Evolutionary conservation across 2,329 filamentous ascomycete genomes (phyloP).

Genomic region (Clarireedia hainanense): DNA sequence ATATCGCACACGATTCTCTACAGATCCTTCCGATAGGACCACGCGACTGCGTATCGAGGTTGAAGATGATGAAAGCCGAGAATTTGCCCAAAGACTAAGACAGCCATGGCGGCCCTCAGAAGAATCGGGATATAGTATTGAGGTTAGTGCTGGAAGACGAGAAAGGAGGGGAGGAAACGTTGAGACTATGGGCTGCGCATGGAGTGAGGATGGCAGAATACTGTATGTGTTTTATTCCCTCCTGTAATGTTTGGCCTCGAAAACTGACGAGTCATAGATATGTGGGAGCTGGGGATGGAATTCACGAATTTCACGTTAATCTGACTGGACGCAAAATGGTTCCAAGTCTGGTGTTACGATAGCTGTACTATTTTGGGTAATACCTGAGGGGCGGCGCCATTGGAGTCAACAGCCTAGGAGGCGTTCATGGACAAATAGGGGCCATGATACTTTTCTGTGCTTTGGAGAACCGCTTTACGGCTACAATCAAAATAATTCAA

Average conservation of each 20-base stretch:
- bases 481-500: not conserved
- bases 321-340: constrained; percentile 51
- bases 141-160: constrained; percentile 19
- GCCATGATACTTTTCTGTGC: not conserved
- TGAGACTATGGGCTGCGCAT: constrained; percentile 53
- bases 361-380: constrained; percentile 8
- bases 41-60: constrained; percentile 22
- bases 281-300: constrained; percentile 61
- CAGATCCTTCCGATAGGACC: constrained; percentile 18
- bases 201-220: constrained; percentile 52
- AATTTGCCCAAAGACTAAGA: constrained; percentile 25
- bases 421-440: not conserved
- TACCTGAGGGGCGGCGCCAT: not conserved
- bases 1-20: constrained; percentile 31
- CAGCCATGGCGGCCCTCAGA: constrained; percentile 23
- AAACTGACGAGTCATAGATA: constrained; percentile 37
- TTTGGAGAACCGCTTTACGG: not conserved
- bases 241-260: not conserved
- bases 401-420: not conserved
- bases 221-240: constrained; percentile 40
- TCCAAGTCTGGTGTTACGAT: constrained; percentile 48
- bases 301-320: constrained; percentile 67
- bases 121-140: constrained; percentile 8
- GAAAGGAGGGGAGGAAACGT: constrained; percentile 29
- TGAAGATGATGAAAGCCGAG: constrained; percentile 27